Conservation (phyloP, 2,329 filamentous ascomycete genomes). For the Bipolaris gigantea region DNA sequence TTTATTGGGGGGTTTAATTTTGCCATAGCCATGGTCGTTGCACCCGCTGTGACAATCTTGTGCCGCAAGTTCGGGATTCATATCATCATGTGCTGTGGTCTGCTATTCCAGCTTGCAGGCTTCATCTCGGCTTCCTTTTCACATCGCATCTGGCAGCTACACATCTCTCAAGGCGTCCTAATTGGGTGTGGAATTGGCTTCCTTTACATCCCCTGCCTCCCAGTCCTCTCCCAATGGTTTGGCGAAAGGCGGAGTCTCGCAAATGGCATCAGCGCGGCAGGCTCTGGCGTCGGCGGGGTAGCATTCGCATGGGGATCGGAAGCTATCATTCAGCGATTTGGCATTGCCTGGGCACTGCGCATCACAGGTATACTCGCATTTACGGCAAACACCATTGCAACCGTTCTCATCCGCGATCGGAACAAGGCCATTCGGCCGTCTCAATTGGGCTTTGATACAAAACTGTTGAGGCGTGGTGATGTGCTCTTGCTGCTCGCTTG, state of each 20-base stretch:
- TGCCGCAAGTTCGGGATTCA: constrained; percentile 30
- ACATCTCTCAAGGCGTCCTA: constrained; percentile 47
- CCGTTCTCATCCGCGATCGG: constrained; percentile 37
- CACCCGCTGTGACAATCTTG: constrained; percentile 38
- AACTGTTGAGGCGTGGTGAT: constrained; percentile 42
- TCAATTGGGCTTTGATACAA: constrained; percentile 40
- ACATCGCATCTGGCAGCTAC: constrained; percentile 45
- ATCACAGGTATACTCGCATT: constrained; percentile 42
- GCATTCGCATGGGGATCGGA: constrained; percentile 36
- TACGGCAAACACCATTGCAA: constrained; percentile 34
- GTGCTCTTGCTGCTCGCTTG: constrained; percentile 47
- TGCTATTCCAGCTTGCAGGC: constrained; percentile 38
- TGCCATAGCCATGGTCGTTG: constrained; percentile 39
- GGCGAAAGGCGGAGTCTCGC: constrained; percentile 44
- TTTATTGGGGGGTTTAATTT: constrained; percentile 48
- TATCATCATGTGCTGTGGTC: constrained; percentile 36
- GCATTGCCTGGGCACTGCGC: constrained; percentile 48
- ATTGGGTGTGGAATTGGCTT: constrained; percentile 48
- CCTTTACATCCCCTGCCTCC: constrained; percentile 45
- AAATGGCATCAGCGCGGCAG: constrained; percentile 46
- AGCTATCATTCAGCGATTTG: constrained; percentile 43
- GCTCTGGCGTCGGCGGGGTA: constrained; percentile 48
- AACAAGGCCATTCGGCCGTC: constrained; percentile 40
- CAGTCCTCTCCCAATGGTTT: constrained; percentile 51
- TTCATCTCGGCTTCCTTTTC: constrained; percentile 47